A percentile compares a stretch with the other conserved stretches of the same genome.
phyloP scores from a whole-genome alignment of 108 stramenopile species.

The Cyclotella atomus region DNA sequence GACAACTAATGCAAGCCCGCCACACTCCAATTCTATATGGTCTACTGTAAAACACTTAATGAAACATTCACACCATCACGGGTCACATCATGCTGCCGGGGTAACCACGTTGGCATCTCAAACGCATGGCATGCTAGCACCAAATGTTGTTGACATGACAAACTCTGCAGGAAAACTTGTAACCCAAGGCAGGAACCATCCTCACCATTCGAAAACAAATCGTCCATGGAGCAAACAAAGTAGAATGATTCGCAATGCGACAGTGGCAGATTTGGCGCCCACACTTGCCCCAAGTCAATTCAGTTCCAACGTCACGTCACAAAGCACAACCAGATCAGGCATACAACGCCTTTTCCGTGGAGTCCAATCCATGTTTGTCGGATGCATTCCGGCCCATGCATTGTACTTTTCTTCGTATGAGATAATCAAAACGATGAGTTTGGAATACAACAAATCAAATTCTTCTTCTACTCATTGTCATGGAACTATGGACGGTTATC shows the following conservation, averaged over 20 bases:
- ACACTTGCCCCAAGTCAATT: conserved; percentile 2
- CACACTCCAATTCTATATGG: conserved; percentile 29
- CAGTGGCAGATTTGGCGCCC: conserved; percentile 12
- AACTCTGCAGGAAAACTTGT: not conserved
- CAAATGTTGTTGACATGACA: conserved; percentile 38
- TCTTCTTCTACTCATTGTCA: not conserved
- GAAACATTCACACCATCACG: conserved; percentile 18
- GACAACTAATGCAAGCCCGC: not conserved
- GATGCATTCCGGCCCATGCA: conserved; percentile 99
- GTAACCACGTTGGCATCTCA: conserved; percentile 6
- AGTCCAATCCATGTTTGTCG: conserved; percentile 92
- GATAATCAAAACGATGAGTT: conserved; percentile 65
- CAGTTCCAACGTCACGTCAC: not conserved
- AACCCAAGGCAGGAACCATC: not conserved
- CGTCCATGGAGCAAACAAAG: conserved; percentile 26
- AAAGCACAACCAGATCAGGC: not conserved
- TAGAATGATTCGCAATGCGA: conserved; percentile 15
- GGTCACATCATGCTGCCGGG: not conserved
- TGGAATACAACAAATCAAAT: conserved; percentile 15
- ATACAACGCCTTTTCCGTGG: conserved; percentile 93
- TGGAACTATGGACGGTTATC: conserved; percentile 18
- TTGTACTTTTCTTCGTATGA: conserved; percentile 96
- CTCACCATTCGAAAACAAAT: not conserved
- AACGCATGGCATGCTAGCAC: not conserved
- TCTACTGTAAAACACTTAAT: conserved; percentile 50